Base-by-base conservation (phyloP, 805 yeast species). In the Barnettozyma salicaria region DNA sequence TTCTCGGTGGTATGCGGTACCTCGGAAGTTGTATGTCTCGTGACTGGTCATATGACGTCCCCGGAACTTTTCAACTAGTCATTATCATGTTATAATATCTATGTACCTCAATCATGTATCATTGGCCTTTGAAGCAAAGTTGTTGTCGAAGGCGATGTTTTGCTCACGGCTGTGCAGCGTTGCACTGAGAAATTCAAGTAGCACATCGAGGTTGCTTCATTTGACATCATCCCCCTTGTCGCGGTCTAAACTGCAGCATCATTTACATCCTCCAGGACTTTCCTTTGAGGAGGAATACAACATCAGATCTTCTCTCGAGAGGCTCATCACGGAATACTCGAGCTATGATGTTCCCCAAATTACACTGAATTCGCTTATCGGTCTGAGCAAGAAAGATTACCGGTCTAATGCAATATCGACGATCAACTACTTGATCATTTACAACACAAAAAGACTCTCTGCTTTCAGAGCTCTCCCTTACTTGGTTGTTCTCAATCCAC, bases 401-500 rank as follows among this genome's bases (percentile, higher is more conserved):
- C 36, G 52, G 11, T 38, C 50, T 0, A 59, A 57, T 34, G 54
- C 83, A 1, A 65, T 69, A 30, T 72, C 72, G 11, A 78, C 88
- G 0, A 63, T 80, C 12, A 72, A 75, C 41, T 65, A 69, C 33
- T 52, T 83, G 29, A 55, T 82, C 17, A 69, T 76, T 1, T 69
- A 74, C 48, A 78, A 87, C 38, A 85, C 95, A 7, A 74, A 79
- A 37, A 67, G 96, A 44, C 58, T 88, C 13, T 68, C 71, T 22
- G 80, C 80, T 20, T 76, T 90, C 46, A 72, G 90, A 44, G 65
- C 71, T 30, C 63, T 90, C 37, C 96, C 96, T 0, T 90, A 87
- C 56, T 71, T 89, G 48, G 87, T 81, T 32, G 80, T 88, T 39
- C 60, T 90, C 43, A 90, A 90, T 55, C 97, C 97, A 6, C 77